Evolutionary conservation across 2,329 filamentous ascomycete species (phyloP).

Genomic region (Intubia oerlemansii): DNA sequence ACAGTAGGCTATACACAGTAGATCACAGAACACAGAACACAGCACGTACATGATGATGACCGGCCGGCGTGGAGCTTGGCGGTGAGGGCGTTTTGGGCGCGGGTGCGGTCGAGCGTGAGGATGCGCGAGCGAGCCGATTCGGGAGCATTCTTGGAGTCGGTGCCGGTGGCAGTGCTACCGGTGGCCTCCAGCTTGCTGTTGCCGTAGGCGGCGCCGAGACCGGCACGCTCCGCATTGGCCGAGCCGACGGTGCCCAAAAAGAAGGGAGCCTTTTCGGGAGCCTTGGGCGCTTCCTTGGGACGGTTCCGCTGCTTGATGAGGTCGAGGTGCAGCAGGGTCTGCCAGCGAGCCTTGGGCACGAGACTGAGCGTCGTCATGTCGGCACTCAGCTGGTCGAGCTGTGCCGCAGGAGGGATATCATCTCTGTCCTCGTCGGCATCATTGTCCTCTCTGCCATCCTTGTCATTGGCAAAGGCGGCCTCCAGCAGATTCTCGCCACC

Average conservation of each 20-base stretch:
- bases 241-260: conserved; percentile 9
- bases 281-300: conserved; percentile 76
- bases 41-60: not conserved
- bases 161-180: not conserved
- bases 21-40: not conserved
- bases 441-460: no score
- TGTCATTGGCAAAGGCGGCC: conserved; percentile 55
- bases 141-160: not conserved
- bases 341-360: conserved; percentile 81
- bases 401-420: conserved; percentile 30
- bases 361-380: conserved; percentile 78
- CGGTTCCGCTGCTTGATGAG: conserved; percentile 86
- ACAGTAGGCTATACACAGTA: not conserved
- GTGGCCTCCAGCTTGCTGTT: no score
- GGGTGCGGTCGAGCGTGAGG: conserved; percentile 38
- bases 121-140: conserved; percentile 34
- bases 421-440: conserved; percentile 26
- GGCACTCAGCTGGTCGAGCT: conserved; percentile 55
- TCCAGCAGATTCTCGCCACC: conserved; percentile 56
- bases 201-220: not conserved
- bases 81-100: conserved; percentile 36
- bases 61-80: conserved; percentile 26
- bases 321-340: conserved; percentile 82
- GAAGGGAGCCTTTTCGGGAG: conserved; percentile 68
- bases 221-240: conserved; percentile 4